Conservation (phyloP, 805 yeast species). For the Komagataella ulmi region DNA sequence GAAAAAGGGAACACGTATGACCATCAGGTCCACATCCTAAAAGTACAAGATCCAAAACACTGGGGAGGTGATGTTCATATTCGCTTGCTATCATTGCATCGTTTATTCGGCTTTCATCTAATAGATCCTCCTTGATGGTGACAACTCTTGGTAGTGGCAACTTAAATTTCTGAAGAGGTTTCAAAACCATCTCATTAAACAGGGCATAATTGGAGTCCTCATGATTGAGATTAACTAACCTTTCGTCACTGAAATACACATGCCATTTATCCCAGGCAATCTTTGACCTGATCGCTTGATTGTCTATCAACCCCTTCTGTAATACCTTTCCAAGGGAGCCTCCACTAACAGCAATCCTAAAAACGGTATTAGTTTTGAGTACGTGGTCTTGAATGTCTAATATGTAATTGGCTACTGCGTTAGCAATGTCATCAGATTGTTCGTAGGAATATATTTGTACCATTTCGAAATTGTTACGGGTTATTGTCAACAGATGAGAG, state of each 20-base stretch:
- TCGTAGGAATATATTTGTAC: constrained; percentile 30
- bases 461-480: not conserved
- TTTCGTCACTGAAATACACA: constrained; percentile 81
- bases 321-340: constrained; percentile 78
- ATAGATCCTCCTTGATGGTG: constrained; percentile 51
- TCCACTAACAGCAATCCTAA: constrained; percentile 78
- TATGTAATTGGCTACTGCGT: constrained; percentile 50
- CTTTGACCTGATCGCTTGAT: constrained; percentile 25
- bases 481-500: too few relatives aligned
- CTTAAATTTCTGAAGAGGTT: constrained; percentile 27
- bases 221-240: constrained; percentile 73
- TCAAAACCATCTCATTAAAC: constrained; percentile 51
- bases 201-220: constrained; percentile 80
- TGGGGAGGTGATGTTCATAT: constrained; percentile 49
- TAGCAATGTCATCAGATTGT: constrained; percentile 47
- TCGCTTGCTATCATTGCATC: constrained; percentile 45
- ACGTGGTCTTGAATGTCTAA: constrained; percentile 50
- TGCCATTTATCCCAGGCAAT: constrained; percentile 67
- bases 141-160: constrained; percentile 41
- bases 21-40: constrained; percentile 96
- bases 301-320: constrained; percentile 51
- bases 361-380: constrained; percentile 27
- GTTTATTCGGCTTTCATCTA: constrained; percentile 38
- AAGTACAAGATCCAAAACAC: constrained; percentile 48
- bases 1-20: constrained; percentile 88